Percentiles rank a stretch among this genome's conserved stretches.
These are phyloP conservation scores for Fraxinus ornus DNA, from an alignment of 305 asterid genomes.

Conservation along the genomic window DNA sequence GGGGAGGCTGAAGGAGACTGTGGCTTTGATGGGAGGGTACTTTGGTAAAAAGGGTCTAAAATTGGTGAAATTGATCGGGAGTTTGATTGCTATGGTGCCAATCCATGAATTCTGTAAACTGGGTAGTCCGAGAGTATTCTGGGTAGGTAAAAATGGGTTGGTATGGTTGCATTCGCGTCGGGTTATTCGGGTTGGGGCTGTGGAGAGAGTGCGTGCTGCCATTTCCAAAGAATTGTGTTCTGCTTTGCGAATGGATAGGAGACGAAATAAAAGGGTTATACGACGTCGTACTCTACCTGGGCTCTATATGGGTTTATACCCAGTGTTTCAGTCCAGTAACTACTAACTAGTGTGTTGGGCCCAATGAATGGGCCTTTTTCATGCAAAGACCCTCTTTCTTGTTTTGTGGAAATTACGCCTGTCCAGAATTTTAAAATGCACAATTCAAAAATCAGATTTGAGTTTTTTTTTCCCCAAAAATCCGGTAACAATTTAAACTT, in stretches of 20 bases:
- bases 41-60: slow-evolving; percentile 26
- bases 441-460: too few relatives aligned
- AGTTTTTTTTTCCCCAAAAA: too few relatives aligned
- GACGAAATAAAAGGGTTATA: not conserved
- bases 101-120: slow-evolving; percentile 32
- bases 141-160: slow-evolving; percentile 1
- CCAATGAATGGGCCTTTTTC: too few relatives aligned
- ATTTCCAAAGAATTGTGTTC: slow-evolving; percentile 21
- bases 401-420: too few relatives aligned
- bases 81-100: slow-evolving; percentile 29
- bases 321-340: too few relatives aligned
- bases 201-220: slow-evolving; percentile 44
- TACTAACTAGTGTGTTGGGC: too few relatives aligned
- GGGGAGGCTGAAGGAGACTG: slow-evolving; percentile 46
- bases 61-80: slow-evolving; percentile 29
- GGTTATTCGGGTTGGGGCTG: slow-evolving; percentile 25
- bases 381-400: too few relatives aligned
- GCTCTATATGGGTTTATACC: too few relatives aligned
- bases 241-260: not conserved
- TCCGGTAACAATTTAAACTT: too few relatives aligned
- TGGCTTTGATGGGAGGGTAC: slow-evolving; percentile 35
- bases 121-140: slow-evolving; percentile 12
- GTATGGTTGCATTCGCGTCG: slow-evolving; percentile 20
- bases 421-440: too few relatives aligned
- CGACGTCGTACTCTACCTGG: not conserved